Conservation (phyloP, 164 flowering plant species). For the Vitis rotundifolia region DNA sequence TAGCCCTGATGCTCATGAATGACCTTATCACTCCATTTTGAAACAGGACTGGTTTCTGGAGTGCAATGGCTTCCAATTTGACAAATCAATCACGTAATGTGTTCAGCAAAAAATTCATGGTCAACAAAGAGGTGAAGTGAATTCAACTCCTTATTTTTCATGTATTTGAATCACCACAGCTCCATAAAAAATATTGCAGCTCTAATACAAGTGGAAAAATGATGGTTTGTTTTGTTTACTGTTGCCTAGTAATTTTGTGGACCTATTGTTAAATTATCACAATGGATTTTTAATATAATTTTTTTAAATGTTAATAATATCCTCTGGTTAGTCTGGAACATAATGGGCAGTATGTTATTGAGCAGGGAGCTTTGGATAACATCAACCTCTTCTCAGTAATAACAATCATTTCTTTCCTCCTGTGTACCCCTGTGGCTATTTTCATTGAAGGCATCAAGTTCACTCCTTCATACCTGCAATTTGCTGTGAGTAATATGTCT, state of each 20-base stretch:
- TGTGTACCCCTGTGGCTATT: slow-evolving; percentile 57
- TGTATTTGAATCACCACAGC: background rate
- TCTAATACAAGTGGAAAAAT: background rate
- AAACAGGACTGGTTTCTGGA: slow-evolving; percentile 54
- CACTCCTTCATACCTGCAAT: slow-evolving; percentile 62
- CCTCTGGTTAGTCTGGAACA: background rate
- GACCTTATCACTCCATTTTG: background rate
- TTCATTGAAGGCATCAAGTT: slow-evolving; percentile 70
- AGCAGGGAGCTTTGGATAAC: slow-evolving; percentile 57
- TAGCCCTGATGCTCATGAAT: background rate
- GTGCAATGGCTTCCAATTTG: slow-evolving; percentile 65
- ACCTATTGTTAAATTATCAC: background rate
- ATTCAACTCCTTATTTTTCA: background rate
- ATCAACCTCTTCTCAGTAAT: slow-evolving; percentile 74
- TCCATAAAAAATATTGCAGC: background rate
- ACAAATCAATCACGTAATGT: slow-evolving; percentile 77
- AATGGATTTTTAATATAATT: background rate
- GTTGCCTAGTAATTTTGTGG: background rate
- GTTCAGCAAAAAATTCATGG: slow-evolving; percentile 83
- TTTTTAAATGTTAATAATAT: background rate
- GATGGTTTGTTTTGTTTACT: background rate
- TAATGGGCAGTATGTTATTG: background rate
- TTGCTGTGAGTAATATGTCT: slow-evolving; percentile 48
- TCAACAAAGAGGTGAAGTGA: slow-evolving; percentile 60
- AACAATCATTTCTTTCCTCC: slow-evolving; percentile 64